phyloP scores from a whole-genome alignment of 129 eudicot genomes.

The Gnaphalium uliginosum region DNA sequence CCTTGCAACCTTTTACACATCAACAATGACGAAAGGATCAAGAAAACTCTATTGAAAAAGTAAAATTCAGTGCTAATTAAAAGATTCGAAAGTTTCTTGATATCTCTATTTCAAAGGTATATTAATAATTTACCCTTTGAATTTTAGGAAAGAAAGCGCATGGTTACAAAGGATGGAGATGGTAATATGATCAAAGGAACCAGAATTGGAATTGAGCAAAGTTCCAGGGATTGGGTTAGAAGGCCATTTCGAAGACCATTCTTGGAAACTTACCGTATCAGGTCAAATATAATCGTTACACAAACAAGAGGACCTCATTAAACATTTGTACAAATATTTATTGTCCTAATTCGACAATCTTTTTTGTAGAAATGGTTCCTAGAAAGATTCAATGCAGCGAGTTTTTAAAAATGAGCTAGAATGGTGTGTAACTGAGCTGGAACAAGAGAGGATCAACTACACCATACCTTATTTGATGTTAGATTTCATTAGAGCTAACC shows the following conservation, averaged over 20 bases:
- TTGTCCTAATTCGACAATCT: neutral
- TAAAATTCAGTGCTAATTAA: constrained; percentile 8
- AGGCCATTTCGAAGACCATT: constrained; percentile 59
- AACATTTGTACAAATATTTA: neutral
- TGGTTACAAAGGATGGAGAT: constrained; percentile 38
- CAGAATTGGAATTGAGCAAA: constrained; percentile 41
- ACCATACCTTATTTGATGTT: constrained; percentile 55
- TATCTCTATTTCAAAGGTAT: neutral
- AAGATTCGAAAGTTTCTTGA: neutral
- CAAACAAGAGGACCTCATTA: neutral
- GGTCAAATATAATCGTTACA: constrained; percentile 23
- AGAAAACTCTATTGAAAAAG: constrained; percentile 36
- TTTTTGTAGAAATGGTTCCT: constrained; percentile 15
- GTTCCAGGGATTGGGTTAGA: constrained; percentile 49
- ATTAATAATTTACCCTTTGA: neutral
- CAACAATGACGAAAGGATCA: constrained; percentile 52
- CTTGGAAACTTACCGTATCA: constrained; percentile 56
- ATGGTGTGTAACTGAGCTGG: constrained; percentile 56
- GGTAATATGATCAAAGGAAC: constrained; percentile 53
- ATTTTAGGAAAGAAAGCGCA: constrained; percentile 57
- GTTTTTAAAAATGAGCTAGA: constrained; percentile 75
- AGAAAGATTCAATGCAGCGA: constrained; percentile 64
- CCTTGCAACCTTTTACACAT: constrained; percentile 51
- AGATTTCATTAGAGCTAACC: constrained; percentile 50
- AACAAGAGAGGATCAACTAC: constrained; percentile 50